Evolutionary conservation across 2,329 filamentous ascomycete species (phyloP).

Genomic region (Aspergillus candidus): DNA sequence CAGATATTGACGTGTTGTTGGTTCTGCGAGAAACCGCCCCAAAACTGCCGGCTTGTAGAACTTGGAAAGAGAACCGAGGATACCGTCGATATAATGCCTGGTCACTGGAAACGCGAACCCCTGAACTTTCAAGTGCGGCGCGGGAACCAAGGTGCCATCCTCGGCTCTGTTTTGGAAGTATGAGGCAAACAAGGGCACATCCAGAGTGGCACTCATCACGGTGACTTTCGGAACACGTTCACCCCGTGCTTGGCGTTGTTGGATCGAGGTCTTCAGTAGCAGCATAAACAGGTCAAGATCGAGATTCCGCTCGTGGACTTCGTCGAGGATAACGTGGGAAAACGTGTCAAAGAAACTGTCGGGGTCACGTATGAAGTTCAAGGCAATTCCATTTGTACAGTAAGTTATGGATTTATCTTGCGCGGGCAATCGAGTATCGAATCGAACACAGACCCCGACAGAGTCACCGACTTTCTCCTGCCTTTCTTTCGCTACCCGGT

Average conservation of each 20-base stretch:
- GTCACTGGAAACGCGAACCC: constrained; percentile 41
- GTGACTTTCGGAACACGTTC: constrained; percentile 39
- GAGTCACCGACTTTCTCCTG: constrained; percentile 35
- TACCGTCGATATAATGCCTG: constrained; percentile 39
- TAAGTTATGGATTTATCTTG: constrained; percentile 41
- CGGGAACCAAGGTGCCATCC: constrained; percentile 27
- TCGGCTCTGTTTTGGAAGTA: constrained; percentile 36
- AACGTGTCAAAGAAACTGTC: constrained; percentile 31
- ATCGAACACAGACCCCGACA: constrained; percentile 45
- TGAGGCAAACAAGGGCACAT: constrained; percentile 40
- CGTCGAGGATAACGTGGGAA: constrained; percentile 48
- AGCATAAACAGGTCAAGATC: constrained; percentile 44
- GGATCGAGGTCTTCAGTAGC: constrained; percentile 39
- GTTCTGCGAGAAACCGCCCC: constrained; percentile 5
- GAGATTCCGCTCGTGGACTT: constrained; percentile 46
- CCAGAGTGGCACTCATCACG: constrained; percentile 47
- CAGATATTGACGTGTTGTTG: constrained; percentile 8
- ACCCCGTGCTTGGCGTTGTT: constrained; percentile 26
- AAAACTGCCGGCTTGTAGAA: constrained; percentile 18
- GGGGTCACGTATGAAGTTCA: constrained; percentile 39
- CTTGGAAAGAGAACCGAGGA: constrained; percentile 27
- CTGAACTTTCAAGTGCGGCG: constrained; percentile 40
- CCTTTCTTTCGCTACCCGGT: constrained; percentile 44
- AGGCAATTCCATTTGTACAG: constrained; percentile 47
- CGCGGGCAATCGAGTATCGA: constrained; percentile 31